A percentile compares a stretch with the other conserved stretches of the same genome.
phyloP scores from a whole-genome alignment of 768 basidiomycete species.

The Tubosaeta sp. region DNA sequence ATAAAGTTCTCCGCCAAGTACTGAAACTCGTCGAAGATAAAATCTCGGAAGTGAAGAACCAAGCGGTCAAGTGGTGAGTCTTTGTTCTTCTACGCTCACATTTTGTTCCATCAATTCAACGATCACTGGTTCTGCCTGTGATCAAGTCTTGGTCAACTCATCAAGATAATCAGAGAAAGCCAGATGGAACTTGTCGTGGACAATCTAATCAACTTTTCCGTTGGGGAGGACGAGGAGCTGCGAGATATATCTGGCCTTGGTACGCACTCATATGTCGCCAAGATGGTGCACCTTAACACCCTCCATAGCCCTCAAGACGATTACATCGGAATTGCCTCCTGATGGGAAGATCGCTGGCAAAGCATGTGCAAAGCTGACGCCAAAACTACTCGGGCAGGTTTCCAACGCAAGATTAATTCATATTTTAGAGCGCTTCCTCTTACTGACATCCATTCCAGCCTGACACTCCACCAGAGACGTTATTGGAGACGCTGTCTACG shows the following conservation, averaged over 20 bases:
- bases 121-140: too few species aligned
- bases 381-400: constrained; percentile 77
- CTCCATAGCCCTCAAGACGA: constrained; percentile 81
- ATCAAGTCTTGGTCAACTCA: constrained; percentile 78
- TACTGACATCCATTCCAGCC: constrained; percentile 35
- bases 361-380: constrained; percentile 79
- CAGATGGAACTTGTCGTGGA: constrained; percentile 88
- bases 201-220: constrained; percentile 80
- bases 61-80: constrained; percentile 89
- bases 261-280: constrained; percentile 26
- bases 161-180: constrained; percentile 79
- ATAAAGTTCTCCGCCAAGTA: constrained; percentile 79
- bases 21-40: constrained; percentile 86
- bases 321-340: constrained; percentile 83
- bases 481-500: constrained; percentile 80
- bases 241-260: constrained; percentile 93
- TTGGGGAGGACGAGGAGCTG: constrained; percentile 85
- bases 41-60: constrained; percentile 98
- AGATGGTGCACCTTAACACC: constrained; percentile 3
- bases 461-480: constrained; percentile 71
- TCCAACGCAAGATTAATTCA: constrained; percentile 50
- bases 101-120: too few species aligned
- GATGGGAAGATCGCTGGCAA: constrained; percentile 75
- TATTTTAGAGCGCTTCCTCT: constrained; percentile 1
- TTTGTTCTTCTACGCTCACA: background rate